A percentile compares a stretch with the other conserved stretches of the same genome.
These are phyloP conservation scores for Calocybe gambosa DNA, from an alignment of 1,284 basidiomycete species.

Conservation along the genomic window DNA sequence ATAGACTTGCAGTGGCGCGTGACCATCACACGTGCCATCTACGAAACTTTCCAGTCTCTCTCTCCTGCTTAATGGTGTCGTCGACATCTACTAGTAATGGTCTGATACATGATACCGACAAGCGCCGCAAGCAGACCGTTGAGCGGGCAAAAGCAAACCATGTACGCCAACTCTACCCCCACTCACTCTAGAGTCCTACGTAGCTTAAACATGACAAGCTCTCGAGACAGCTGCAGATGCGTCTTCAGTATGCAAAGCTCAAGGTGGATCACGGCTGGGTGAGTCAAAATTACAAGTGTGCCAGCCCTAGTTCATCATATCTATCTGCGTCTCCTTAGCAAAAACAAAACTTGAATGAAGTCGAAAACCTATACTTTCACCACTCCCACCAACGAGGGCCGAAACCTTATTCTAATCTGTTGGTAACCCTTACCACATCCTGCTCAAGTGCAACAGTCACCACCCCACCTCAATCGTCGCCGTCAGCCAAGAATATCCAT, in stretches of 20 bases:
- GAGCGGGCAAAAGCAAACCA: slow-evolving; percentile 60
- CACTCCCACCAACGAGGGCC: slow-evolving; percentile 45
- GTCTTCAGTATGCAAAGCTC: slow-evolving; percentile 69
- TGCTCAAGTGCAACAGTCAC: slow-evolving; percentile 2
- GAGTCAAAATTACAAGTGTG: too few species aligned
- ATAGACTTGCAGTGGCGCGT: too few species aligned
- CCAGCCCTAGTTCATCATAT: slow-evolving; percentile 3
- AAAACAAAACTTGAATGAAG: slow-evolving; percentile 69
- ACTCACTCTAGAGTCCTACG: not conserved
- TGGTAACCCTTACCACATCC: slow-evolving; percentile 14
- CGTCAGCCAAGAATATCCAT: slow-evolving; percentile 21
- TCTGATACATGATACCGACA: slow-evolving; percentile 27
- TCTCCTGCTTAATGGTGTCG: slow-evolving; percentile 18
- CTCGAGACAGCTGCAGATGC: slow-evolving; percentile 65
- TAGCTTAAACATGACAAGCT: slow-evolving; percentile 35
- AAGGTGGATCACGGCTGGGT: slow-evolving; percentile 82
- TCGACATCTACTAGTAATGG: slow-evolving; percentile 14
- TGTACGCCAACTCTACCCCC: slow-evolving; percentile 37
- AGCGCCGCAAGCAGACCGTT: slow-evolving; percentile 41
- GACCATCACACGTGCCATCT: too few species aligned
- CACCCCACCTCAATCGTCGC: slow-evolving; percentile 19
- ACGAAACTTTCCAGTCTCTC: too few species aligned
- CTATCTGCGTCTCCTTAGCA: slow-evolving; percentile 35
- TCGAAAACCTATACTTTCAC: slow-evolving; percentile 73
- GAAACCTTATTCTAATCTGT: slow-evolving; percentile 20